Evolutionary conservation across 148 eudicot species (phyloP).

Genomic region (Vaccinium vitisidaea): DNA sequence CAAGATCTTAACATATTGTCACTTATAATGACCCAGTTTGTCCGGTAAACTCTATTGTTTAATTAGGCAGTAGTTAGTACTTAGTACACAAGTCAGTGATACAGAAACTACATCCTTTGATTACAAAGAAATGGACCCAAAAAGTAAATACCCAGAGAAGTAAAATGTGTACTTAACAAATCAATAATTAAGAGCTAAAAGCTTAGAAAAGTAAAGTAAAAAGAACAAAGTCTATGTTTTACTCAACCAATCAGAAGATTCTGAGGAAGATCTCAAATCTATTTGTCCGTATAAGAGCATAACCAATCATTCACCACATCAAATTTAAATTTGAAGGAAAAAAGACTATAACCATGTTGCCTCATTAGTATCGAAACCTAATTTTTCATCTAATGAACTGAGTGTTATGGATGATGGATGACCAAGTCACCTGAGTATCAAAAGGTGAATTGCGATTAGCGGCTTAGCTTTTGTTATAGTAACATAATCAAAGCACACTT

Average conservation of each 20-base stretch:
- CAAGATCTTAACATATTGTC: background rate
- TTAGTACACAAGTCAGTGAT: background rate
- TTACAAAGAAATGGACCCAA: background rate
- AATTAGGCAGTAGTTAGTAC: background rate
- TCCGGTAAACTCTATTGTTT: background rate
- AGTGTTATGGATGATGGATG: background rate
- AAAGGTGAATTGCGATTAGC: no score
- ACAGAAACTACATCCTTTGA: background rate
- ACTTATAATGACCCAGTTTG: background rate
- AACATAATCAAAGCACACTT: no score
- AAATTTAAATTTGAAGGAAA: no score
- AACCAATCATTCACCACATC: no score
- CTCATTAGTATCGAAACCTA: background rate
- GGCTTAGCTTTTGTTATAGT: no score
- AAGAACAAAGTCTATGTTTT: no score
- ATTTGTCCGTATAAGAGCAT: no score
- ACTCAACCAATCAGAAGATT: background rate
- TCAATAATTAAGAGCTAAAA: background rate
- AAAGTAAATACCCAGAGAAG: background rate
- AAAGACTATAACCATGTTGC: no score
- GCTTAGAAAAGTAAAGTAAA: background rate
- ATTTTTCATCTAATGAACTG: background rate
- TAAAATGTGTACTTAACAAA: background rate
- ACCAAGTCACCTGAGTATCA: background rate
- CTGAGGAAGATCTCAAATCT: background rate